phyloP scores from a whole-genome alignment of 805 yeast genomes.

The Candida pseudoglaebosa region DNA sequence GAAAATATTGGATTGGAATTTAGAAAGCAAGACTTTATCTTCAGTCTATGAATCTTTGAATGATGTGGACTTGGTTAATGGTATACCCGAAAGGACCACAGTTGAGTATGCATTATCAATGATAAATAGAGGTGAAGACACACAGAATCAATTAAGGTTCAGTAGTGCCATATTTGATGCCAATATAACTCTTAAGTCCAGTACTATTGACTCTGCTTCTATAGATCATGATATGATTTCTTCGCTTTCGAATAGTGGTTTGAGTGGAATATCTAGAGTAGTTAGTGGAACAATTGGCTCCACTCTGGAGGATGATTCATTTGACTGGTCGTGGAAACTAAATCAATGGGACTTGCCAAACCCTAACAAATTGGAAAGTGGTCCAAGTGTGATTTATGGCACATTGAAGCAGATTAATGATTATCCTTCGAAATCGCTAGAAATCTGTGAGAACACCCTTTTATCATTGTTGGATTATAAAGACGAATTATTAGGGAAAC shows the following conservation, averaged over 20 bases:
- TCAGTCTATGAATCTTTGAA: slow-evolving; percentile 48
- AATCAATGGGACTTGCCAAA: slow-evolving; percentile 72
- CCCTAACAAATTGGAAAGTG: slow-evolving; percentile 30
- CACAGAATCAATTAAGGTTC: slow-evolving; percentile 44
- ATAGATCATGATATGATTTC: slow-evolving; percentile 17
- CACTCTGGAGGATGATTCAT: slow-evolving; percentile 16
- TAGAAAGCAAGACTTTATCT: slow-evolving; percentile 3
- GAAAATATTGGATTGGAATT: not conserved
- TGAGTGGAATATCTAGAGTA: slow-evolving; percentile 54
- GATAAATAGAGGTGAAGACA: slow-evolving; percentile 25
- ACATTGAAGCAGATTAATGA: slow-evolving; percentile 47
- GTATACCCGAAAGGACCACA: slow-evolving; percentile 57
- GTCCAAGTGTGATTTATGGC: slow-evolving; percentile 48
- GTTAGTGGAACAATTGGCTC: slow-evolving; percentile 21
- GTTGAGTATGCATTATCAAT: slow-evolving; percentile 48
- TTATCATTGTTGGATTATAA: slow-evolving; percentile 15
- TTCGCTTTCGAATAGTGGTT: slow-evolving; percentile 48
- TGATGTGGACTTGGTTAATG: slow-evolving; percentile 61
- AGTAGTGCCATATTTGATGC: slow-evolving; percentile 57
- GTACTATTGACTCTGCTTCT: slow-evolving; percentile 1
- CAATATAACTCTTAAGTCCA: slow-evolving; percentile 13
- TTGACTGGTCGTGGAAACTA: slow-evolving; percentile 73
- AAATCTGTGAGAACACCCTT: slow-evolving; percentile 17
- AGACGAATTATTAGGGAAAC: slow-evolving; percentile 6
- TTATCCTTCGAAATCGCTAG: slow-evolving; percentile 14